Evolutionary conservation across 2,329 filamentous ascomycete species (phyloP), one percentile per base, ranked within the genome.

Genomic region (Conoideocrella luteorostrata): DNA sequence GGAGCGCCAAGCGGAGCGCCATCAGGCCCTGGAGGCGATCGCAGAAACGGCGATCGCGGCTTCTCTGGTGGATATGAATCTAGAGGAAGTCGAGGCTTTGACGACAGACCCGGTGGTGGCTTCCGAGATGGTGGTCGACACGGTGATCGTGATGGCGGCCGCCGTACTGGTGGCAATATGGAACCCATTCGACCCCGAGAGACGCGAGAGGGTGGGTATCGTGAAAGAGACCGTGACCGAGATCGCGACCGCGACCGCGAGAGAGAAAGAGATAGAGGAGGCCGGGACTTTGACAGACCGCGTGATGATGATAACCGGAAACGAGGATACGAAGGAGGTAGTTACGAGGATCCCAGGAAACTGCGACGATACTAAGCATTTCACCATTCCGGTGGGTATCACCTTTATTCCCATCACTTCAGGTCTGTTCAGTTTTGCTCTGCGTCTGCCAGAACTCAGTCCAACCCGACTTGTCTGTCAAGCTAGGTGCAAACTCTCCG

Each of bases 261-360:
- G 43, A 57, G 67, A 48, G 70, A 52, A 44, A 41, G 49, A 39
- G 50, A 45, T 23, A 45, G 50, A 39, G 46, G 45, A 20, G 38
- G 42, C 29, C 49, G 50, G 9, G 50, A 75, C 56, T 71, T 69
- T 61, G 78, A 82, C 60, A 67, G 74, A 51, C 72, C 72, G 44
- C 68, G 73, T 50, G 75, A 79, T 41, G 77, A 80, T 53, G 76
- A 78, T 52, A 72, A 68, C 65, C 66, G 78, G 61, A 77, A 86
- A 72, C 79, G 83, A 61, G 75, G 81, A 41, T 88, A 86, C 65
- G 89, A 94, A 41, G 85, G 84, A 59, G 82, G 82, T 61, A 77
- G 79, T 52, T 84, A 90, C 67, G 88, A 95, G 59, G 90, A 95
- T 64, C 77, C 80, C 39, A 67, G 77, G 46, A 84, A 84, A 64